Percentiles rank a stretch among this genome's conserved stretches.
These are phyloP conservation scores for Ophiostoma angusticollis DNA, from an alignment of 2,329 filamentous ascomycete genomes.

Conservation along the genomic window DNA sequence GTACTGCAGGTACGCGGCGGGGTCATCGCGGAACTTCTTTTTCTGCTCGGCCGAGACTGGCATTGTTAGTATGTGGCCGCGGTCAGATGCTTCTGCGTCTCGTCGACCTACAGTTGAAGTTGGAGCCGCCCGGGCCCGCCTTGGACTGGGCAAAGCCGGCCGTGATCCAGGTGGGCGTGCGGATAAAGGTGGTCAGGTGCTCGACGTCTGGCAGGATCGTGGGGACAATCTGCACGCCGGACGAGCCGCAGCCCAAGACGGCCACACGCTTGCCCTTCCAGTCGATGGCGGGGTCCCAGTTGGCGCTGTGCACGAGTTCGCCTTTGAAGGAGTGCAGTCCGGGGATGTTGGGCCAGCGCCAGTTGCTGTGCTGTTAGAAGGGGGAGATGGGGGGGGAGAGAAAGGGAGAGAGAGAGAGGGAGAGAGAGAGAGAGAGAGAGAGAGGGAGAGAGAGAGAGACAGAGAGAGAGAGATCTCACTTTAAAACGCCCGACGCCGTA, in stretches of 20 bases:
- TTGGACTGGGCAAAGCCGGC: conserved; percentile 41
- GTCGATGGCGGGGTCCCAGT: conserved; percentile 16
- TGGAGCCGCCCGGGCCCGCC: conserved; percentile 5
- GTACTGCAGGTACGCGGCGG: conserved; percentile 5
- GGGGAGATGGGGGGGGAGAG: too few relatives aligned
- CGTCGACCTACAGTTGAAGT: conserved; percentile 33
- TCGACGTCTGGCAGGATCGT: conserved; percentile 10
- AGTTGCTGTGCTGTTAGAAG: too few relatives aligned
- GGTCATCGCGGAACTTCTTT: conserved; percentile 43
- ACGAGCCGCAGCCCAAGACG: conserved; percentile 22
- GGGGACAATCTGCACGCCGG: conserved; percentile 20
- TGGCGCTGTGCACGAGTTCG: conserved; percentile 18
- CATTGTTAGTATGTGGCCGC: neutral
- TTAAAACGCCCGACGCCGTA: conserved; percentile 13
- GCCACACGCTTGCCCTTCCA: conserved; percentile 17
- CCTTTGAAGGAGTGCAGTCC: conserved; percentile 23
- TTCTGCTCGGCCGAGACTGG: conserved; percentile 38
- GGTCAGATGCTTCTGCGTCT: too few relatives aligned
- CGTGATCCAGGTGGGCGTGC: conserved; percentile 40
- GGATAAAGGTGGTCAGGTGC: conserved; percentile 8
- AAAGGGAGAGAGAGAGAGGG: too few relatives aligned
- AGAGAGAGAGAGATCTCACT: too few relatives aligned
- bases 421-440: too few relatives aligned
- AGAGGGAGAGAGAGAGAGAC: too few relatives aligned
- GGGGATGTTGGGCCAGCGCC: conserved; percentile 17